Percentiles rank a stretch among this genome's conserved stretches.
Conservation (phyloP, 352 stramenopile species). For the Globisporangium parvum region DNA sequence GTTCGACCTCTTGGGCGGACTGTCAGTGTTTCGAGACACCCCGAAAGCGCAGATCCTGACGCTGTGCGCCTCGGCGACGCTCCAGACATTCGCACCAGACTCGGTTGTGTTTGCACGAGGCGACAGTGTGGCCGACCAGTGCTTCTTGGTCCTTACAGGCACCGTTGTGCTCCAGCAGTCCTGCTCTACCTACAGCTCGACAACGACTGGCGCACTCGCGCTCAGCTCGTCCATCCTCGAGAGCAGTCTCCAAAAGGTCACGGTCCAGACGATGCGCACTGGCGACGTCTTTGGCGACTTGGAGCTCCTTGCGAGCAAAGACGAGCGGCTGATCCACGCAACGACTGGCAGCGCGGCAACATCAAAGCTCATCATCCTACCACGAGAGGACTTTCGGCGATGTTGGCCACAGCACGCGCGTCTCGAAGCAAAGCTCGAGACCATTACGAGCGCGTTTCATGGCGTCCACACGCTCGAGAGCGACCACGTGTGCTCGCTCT, state of each 20-base stretch:
- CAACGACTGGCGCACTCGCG: not conserved
- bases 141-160: constrained; percentile 36
- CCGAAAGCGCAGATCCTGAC: constrained; percentile 13
- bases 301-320: constrained; percentile 23
- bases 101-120: constrained; percentile 26
- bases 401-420: constrained; percentile 24
- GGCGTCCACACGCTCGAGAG: constrained; percentile 26
- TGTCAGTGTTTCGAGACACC: constrained; percentile 27
- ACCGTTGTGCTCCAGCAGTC: constrained; percentile 30
- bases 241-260: constrained; percentile 15
- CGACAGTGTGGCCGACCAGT: constrained; percentile 18
- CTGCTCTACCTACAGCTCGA: constrained; percentile 1
- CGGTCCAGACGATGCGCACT: constrained; percentile 20
- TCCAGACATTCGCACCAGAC: constrained; percentile 25
- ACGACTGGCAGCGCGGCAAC: constrained; percentile 15
- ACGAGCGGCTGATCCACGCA: constrained; percentile 25
- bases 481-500: constrained; percentile 37
- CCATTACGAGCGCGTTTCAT: constrained; percentile 27
- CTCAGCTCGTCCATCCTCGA: constrained; percentile 1
- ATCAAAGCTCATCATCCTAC: constrained; percentile 26
- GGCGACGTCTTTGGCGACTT: constrained; percentile 47
- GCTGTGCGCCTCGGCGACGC: constrained; percentile 25
- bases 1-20: constrained; percentile 22
- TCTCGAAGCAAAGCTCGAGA: constrained; percentile 24
- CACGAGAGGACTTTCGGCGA: constrained; percentile 25